Base-by-base conservation (phyloP, 2,329 filamentous ascomycete genomes). In the Alternaria gansuensis region DNA sequence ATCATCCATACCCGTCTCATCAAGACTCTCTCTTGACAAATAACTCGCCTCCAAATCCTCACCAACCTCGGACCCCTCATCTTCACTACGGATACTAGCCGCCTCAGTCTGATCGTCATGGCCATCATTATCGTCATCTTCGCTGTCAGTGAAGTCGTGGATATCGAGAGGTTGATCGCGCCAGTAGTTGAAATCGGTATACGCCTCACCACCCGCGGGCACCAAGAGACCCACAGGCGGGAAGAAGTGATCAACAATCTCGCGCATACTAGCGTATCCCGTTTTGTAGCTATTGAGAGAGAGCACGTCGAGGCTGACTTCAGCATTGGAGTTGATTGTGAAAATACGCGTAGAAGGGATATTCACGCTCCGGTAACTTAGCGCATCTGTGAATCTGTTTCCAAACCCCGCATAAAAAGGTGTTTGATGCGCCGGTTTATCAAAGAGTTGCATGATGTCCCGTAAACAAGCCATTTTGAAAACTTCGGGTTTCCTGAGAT, bases 381-480 rank as follows among this genome's bases (percentile, higher is more conserved):
- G 87, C 54, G 96, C 95, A 75, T 99, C 96, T 0, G 96, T 99
- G 56, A 99, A 84, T 55, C 95, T 88, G 77, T 99, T 99, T 58
- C 96, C 95, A 72, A 98, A 99, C 0, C 95, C 95, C 10, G 96
- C 96, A 72, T 97, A 98, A 74, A 99, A 99, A 0, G 95, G 94
- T 17, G 89, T 92, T 40, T 87, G 83, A 26, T 90, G 87, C 0
- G 87, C 26, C 54, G 77, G 68, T 71, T 79, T 70, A 69, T 72
- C 89, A 73, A 97, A 99, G 0, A 99, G 84, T 58, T 89, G 91
- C 74, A 93, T 88, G 68, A 99, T 98, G 76, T 99, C 95, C 39
- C 95, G 88, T 21, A 99, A 81, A 63, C 95, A 99, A 2, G 95
- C 93, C 96, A 99, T 99, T 80, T 99, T 99, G 86, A 99, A 99